phyloP scores from a whole-genome alignment of 257 asterid species.

The Anisodus acutangulus region DNA sequence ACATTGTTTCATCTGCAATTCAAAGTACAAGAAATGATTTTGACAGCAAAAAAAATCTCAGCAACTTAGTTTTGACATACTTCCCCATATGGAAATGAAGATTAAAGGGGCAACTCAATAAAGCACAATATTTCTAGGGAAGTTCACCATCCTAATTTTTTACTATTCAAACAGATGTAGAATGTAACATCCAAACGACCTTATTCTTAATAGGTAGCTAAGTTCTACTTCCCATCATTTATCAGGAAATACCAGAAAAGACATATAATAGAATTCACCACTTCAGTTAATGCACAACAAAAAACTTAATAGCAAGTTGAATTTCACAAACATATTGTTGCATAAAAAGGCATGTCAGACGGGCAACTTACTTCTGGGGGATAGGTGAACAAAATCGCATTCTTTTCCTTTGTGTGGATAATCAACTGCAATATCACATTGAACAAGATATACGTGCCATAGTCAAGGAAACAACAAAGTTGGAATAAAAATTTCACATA shows the following conservation, averaged over 20 bases:
- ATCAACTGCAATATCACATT: slow-evolving; percentile 78
- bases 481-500: neutral
- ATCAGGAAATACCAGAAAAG: neutral
- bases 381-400: slow-evolving; percentile 84
- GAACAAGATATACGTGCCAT: slow-evolving; percentile 80
- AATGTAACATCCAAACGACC: neutral
- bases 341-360: neutral
- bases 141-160: neutral
- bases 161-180: neutral
- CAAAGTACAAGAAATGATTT: neutral
- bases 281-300: neutral
- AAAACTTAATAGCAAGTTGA: neutral
- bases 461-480: slow-evolving; percentile 47
- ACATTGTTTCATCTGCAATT: neutral
- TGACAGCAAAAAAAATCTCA: neutral
- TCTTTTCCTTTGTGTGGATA: slow-evolving; percentile 74
- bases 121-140: neutral
- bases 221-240: neutral
- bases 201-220: neutral
- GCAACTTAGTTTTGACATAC: neutral
- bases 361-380: slow-evolving; percentile 77
- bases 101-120: neutral
- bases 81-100: neutral
- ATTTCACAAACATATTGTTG: slow-evolving; percentile 5
- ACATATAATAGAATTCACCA: neutral